Evolutionary conservation across 192 early-diverging fungal species (phyloP), one percentile per base, ranked within the genome.

Genomic region (Thamnidium elegans): DNA sequence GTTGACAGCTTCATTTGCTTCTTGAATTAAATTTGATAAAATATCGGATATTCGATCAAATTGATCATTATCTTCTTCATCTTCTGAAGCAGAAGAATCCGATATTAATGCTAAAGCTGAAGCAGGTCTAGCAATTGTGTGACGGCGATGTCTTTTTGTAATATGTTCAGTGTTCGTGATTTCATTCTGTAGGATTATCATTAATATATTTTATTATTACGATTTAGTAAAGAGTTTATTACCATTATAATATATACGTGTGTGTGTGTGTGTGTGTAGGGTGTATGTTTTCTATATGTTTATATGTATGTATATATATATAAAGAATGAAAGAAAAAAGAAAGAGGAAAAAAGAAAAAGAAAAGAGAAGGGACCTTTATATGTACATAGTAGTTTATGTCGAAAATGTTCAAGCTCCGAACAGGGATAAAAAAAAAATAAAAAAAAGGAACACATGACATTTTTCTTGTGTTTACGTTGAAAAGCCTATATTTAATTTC

Each of bases 1-100:
- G 11, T 58, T 44, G 2, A 73, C 71, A 14, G 71, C 71, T 17
- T 67, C 54, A 15, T 68, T 73, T 3, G 71, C 71, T 68, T 73
- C 71, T 54, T 73, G 55, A 13, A 73, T 68, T 4, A 73, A 39
- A 52, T 56, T 52, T 48, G 66, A 61, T 10, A 73, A 43, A 3
- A 68, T 68, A 21, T 61, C 71, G 13, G 66, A 68, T 64, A 73
- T 73, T 44, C 66, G 62, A 46, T 73, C 71, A 3, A 73, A 52
- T 26, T 62, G 44, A 13, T 58, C 15, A 15, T 56, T 20, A 3
- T 58, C 50, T 17, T 65, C 62, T 5, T 70, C 54, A 6, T 56
- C 48, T n/a, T 55, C 60, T 42, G 48, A 23, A 39, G 62, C 45
- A 15, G 52, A n/a, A 11, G 15, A 13, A 2, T 31, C 39, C 44